phyloP scores from a whole-genome alignment of 2,329 filamentous ascomycete genomes.

The Arachnopeziza araneosa region DNA sequence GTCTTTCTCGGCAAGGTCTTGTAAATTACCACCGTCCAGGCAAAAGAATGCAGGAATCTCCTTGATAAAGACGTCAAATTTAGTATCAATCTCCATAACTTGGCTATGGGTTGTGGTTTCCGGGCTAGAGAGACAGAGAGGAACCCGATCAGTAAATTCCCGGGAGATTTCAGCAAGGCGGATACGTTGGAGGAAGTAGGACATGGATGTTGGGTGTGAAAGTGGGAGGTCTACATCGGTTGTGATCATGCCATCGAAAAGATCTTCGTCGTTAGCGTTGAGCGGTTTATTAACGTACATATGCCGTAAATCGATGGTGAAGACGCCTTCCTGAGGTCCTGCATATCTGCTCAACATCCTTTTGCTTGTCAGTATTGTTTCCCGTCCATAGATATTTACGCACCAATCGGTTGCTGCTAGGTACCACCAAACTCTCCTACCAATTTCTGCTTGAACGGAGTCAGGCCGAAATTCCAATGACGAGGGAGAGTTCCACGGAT shows the following conservation, averaged over 20 bases:
- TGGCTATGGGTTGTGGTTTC: conserved; percentile 16
- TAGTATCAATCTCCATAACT: conserved; percentile 30
- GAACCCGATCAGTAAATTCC: conserved; percentile 30
- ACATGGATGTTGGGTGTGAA: conserved; percentile 26
- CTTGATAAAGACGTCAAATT: conserved; percentile 28
- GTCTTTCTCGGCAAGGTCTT: conserved; percentile 10
- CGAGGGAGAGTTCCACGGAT: conserved; percentile 14
- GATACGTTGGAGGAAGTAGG: conserved; percentile 33
- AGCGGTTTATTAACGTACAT: conserved; percentile 22
- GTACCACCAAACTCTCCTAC: conserved; percentile 36
- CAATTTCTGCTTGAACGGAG: conserved; percentile 28
- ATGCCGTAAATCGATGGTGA: conserved; percentile 31
- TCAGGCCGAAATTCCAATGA: conserved; percentile 3
- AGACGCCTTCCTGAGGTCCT: conserved; percentile 29
- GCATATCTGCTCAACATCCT: conserved; percentile 26
- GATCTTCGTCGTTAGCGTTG: conserved; percentile 2
- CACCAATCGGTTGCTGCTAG: conserved; percentile 34
- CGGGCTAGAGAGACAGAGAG: conserved; percentile 15
- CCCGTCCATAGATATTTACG: background rate
- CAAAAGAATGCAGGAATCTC: conserved; percentile 32
- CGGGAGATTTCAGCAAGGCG: conserved; percentile 34
- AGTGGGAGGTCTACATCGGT: background rate
- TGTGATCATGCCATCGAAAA: background rate
- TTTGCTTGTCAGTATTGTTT: background rate
- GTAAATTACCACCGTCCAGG: conserved; percentile 6